Base-by-base conservation (phyloP, 2,329 filamentous ascomycete species). In the Zymoseptoria tritici region DNA sequence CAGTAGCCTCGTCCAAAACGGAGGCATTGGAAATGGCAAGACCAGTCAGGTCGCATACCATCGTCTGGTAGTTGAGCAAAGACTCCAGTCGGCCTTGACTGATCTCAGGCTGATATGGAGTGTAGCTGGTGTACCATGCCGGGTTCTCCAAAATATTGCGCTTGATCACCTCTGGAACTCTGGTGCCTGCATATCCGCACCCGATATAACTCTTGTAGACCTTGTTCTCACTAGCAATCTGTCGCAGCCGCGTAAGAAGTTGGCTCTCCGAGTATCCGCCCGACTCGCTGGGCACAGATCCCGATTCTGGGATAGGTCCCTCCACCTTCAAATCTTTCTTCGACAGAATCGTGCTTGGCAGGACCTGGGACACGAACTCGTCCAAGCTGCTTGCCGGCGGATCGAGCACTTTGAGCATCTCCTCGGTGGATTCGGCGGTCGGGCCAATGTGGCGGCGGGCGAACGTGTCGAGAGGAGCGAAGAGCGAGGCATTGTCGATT, bases 71-170 rank as follows among this genome's bases (percentile, higher is more conserved):
- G 80, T 97, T 97, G 64, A 97, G 80, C 57, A 97, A 79, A 5
- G 91, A 96, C 80, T 97, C 91, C 63, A 97, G 77, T 58, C 93
- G 86, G 42, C 93, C 93, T 77, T 97, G 93, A 74, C 91, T 96
- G 79, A 97, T 96, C 78, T 97, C 93, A 2, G 93, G 89, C 78
- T 97, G 93, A 76, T 97, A 97, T 16, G 93, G 93, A 0, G 93
- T 97, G 75, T 97, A 97, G 77, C 91, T 96, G 49, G 93, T 97
- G 75, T 97, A 97, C 93, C 93, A 97, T 9, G 87, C 91, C 4
- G 93, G 93, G 73, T 89, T 93, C 80, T 97, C 91, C 60, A 97
- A 79, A 4, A 97, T 83, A 73, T 97, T 97, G 67, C 92, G 83
- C 80, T 94, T 90, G 74, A 97, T 96, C 59, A 97, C 92, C 58